These are phyloP conservation scores for Aspergillus melleus DNA, from an alignment of 2,329 filamentous ascomycete genomes.

Conservation along the genomic window DNA sequence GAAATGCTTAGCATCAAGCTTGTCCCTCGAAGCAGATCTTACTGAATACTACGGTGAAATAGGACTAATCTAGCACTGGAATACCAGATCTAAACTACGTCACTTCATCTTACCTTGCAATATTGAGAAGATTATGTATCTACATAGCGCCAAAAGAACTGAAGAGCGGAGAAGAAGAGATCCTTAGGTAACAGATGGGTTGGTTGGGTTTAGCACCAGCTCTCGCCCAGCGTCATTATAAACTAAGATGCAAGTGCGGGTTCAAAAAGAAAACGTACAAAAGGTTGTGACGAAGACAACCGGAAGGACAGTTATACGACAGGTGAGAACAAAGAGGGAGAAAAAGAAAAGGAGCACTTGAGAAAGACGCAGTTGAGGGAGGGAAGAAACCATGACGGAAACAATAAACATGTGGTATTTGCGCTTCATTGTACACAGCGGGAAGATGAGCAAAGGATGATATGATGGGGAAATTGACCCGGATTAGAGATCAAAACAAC, in stretches of 20 bases:
- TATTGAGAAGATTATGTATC: background rate
- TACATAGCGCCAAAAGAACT: background rate
- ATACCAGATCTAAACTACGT: too few relatives aligned
- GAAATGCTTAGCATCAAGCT: too few relatives aligned
- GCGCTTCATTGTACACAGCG: slow-evolving; percentile 43
- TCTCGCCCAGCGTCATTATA: slow-evolving; percentile 11
- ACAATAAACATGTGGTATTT: slow-evolving; percentile 39
- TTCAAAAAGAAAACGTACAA: slow-evolving; percentile 11
- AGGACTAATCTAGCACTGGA: too few relatives aligned
- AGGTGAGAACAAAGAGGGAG: slow-evolving; percentile 2
- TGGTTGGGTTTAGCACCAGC: slow-evolving; percentile 13
- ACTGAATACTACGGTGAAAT: too few relatives aligned
- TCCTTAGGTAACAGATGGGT: background rate
- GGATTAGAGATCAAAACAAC: slow-evolving; percentile 19
- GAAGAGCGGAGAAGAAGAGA: background rate
- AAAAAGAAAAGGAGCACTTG: slow-evolving; percentile 12
- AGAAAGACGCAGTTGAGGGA: slow-evolving; percentile 1
- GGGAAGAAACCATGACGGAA: slow-evolving; percentile 18
- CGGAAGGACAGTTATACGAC: slow-evolving; percentile 15
- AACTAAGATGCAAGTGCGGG: slow-evolving; percentile 6
- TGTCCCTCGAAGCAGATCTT: too few relatives aligned
- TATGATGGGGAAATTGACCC: slow-evolving; percentile 13
- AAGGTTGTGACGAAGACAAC: slow-evolving; percentile 13
- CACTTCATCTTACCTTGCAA: background rate
- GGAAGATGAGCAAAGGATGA: slow-evolving; percentile 21